phyloP scores from a whole-genome alignment of 805 yeast species.

The Candida piceae region DNA sequence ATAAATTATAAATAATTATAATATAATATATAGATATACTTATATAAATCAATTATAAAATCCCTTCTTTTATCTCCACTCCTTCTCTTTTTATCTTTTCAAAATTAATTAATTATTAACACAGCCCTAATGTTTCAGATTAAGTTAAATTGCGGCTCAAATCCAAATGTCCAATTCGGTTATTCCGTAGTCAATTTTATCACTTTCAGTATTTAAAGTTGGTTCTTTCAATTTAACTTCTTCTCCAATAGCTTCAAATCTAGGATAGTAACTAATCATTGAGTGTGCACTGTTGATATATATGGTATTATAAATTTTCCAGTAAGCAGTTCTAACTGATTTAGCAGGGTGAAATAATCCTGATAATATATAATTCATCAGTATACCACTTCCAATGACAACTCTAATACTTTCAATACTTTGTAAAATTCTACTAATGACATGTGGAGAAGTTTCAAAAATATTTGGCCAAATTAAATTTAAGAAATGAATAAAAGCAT shows the following conservation, averaged over 20 bases:
- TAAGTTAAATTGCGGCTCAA: too few species aligned
- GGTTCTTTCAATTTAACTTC: conserved; percentile 12
- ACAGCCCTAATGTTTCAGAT: conserved; percentile 20
- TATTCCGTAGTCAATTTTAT: conserved; percentile 23
- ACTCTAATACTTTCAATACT: conserved; percentile 68
- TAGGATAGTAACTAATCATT: conserved; percentile 79
- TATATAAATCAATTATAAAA: too few species aligned
- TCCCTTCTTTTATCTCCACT: too few species aligned
- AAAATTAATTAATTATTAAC: too few species aligned
- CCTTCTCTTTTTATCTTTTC: too few species aligned
- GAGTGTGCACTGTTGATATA: conserved; percentile 72
- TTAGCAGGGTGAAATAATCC: conserved; percentile 94
- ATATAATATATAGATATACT: too few species aligned
- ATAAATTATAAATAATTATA: too few species aligned
- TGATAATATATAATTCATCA: conserved; percentile 73
- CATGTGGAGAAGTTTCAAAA: conserved; percentile 95
- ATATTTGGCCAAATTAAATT: conserved; percentile 84
- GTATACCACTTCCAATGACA: conserved; percentile 71
- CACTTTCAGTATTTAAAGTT: conserved; percentile 2
- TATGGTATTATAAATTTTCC: conserved; percentile 76
- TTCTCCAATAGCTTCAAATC: conserved; percentile 32
- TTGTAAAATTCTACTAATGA: conserved; percentile 74
- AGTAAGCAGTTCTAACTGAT: conserved; percentile 77
- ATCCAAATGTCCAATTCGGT: conserved; percentile 29
- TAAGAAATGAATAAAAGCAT: conserved; percentile 75